Conservation (phyloP, 1,284 basidiomycete species). For the Sanghuangporus baumii region DNA sequence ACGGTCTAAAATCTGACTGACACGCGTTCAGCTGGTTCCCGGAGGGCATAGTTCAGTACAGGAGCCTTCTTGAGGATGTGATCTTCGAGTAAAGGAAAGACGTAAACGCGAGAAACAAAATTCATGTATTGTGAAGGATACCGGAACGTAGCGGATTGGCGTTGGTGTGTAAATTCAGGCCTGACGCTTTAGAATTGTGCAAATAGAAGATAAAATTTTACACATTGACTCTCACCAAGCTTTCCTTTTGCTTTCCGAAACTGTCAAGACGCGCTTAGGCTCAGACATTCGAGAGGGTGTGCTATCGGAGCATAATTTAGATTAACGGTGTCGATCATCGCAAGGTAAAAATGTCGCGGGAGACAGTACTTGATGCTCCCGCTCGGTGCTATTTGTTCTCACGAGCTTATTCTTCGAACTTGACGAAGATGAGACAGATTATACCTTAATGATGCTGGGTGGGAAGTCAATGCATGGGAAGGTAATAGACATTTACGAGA, state of each 20-base stretch:
- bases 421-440: background rate
- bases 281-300: too few species aligned
- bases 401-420: background rate
- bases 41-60: conserved; percentile 77
- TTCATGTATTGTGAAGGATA: conserved; percentile 9
- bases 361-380: background rate
- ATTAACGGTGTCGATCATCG: too few species aligned
- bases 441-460: background rate
- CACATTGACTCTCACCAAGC: background rate
- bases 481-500: background rate
- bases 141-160: background rate
- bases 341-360: background rate
- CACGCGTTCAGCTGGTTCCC: conserved; percentile 68
- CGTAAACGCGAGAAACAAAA: conserved; percentile 15
- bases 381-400: background rate
- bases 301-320: too few species aligned
- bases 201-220: conserved; percentile 2
- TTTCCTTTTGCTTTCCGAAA: background rate
- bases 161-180: background rate
- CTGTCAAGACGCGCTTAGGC: too few species aligned
- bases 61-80: conserved; percentile 63
- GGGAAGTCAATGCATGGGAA: background rate
- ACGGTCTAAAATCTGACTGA: background rate
- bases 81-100: conserved; percentile 69
- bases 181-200: background rate